Base-by-base conservation (phyloP, 2,329 filamentous ascomycete species). In the Nakataea oryzae region DNA sequence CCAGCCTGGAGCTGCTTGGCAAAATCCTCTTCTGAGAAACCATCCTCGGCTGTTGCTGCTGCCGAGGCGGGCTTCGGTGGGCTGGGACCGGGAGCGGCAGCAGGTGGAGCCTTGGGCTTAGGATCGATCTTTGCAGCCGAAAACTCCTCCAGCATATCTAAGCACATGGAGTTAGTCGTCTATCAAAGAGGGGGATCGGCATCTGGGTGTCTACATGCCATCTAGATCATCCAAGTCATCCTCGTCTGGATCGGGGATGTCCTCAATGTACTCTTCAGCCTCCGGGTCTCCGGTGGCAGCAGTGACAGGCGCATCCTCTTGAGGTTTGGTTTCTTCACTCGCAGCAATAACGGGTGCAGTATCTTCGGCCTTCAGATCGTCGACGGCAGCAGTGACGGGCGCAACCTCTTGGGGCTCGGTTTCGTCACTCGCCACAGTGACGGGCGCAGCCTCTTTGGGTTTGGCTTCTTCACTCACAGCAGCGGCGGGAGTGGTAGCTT, bases 71-170 rank as follows among this genome's bases (percentile, higher is more conserved):
- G 62, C 62, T 61, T 68, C 62, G 64, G 73, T 69, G 27, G 73
- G 70, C 72, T 79, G 81, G 68, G 75, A 70, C 67, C 50, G 11
- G 59, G 59, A 7, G 47, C 47, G 27, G 59, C 47, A 24, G 30
- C 50, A 9, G 47, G 27, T 17, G 59, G 59, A 9, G 24, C 30
- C 59, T 60, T 60, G 47, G 59, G 21, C 50, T n/a, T n/a, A 9
- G 54, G 54, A 24, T 83, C 77, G 63, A 86, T 69, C 67, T 87
- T 86, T 60, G 81, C 79, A 30, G 88, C 76, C 55, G 88, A 87
- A 76, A 99, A 99, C 66, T 97, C 90, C 71, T 97, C 91, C 29
- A 99, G 86, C 74, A 97, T 89, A 69, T 97, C 93, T 93, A 67
- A 56, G 21, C 59, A 61, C 59, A 57, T 26, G 59, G 41, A 27